A percentile compares a stretch with the other conserved stretches of the same genome.
phyloP scores from a whole-genome alignment of 192 early-diverging fungal genomes.

The Umbelopsis sp. region DNA sequence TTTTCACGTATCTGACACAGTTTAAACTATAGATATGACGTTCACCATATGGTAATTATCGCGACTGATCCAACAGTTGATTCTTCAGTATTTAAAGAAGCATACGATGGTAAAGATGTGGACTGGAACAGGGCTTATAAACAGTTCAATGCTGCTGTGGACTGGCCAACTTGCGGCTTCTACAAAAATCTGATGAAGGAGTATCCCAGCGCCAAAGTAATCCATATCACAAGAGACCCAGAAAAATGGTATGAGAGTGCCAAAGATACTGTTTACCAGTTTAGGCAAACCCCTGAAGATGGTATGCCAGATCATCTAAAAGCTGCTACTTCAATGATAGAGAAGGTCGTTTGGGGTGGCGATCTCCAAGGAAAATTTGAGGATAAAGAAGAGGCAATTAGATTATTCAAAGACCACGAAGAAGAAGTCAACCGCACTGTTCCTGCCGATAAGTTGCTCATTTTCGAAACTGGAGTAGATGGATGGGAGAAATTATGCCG shows the following conservation, averaged over 20 bases:
- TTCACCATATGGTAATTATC: conserved; percentile 22
- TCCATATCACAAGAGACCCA: conserved; percentile 17
- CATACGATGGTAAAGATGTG: not conserved
- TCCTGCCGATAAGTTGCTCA: conserved; percentile 22
- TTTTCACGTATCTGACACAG: not conserved
- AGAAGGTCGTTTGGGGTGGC: not conserved
- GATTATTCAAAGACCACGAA: conserved; percentile 20
- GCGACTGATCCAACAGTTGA: conserved; percentile 4
- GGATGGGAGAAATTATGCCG: conserved; percentile 33
- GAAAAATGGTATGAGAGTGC: conserved; percentile 24
- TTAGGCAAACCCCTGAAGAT: not conserved
- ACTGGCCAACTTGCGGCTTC: conserved; percentile 18
- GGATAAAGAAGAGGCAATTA: not conserved
- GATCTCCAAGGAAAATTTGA: not conserved
- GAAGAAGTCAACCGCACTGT: conserved; percentile 24
- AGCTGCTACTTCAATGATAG: not conserved
- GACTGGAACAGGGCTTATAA: conserved; percentile 21
- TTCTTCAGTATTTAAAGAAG: not conserved
- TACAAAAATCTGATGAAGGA: conserved; percentile 20
- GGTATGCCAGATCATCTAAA: not conserved
- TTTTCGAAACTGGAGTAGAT: conserved; percentile 24
- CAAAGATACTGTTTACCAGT: not conserved
- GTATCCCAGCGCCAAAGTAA: conserved; percentile 29
- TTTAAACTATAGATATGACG: conserved; percentile 16
- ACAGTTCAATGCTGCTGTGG: conserved; percentile 24